Evolutionary conservation across 306 rosid species (phyloP).

Genomic region (Prosopis cineraria): DNA sequence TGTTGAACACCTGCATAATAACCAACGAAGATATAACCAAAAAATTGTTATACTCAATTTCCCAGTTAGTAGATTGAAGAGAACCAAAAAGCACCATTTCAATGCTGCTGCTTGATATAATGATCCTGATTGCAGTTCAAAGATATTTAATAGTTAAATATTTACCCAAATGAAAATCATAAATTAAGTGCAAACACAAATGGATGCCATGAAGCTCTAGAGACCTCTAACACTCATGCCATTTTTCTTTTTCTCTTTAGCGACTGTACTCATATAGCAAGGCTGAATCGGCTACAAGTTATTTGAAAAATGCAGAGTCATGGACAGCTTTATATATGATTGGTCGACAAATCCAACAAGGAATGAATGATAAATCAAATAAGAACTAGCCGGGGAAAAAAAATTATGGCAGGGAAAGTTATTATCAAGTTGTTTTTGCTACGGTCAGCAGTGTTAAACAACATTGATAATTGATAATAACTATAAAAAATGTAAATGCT

Average conservation of each 20-base stretch:
- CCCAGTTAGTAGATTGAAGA: background rate
- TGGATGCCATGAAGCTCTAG: too few relatives aligned
- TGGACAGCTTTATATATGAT: background rate
- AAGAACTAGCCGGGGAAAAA: too few relatives aligned
- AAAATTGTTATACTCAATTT: conserved; percentile 12
- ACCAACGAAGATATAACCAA: conserved; percentile 22
- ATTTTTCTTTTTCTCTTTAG: conserved; percentile 12
- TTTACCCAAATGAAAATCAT: background rate
- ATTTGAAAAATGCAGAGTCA: background rate
- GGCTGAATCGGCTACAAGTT: background rate
- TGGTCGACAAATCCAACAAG: background rate
- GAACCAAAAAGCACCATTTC: conserved; percentile 18
- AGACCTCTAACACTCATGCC: conserved; percentile 11
- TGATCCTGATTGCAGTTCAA: background rate
- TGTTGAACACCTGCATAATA: conserved; percentile 60
- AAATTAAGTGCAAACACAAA: background rate
- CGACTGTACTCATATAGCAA: background rate
- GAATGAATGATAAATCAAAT: background rate
- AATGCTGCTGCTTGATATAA: background rate
- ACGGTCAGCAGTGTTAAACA: too few relatives aligned
- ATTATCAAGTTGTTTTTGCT: too few relatives aligned
- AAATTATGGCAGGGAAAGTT: too few relatives aligned
- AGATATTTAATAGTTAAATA: background rate
- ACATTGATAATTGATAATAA: too few relatives aligned
- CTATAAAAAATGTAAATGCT: too few relatives aligned